These are phyloP conservation scores for Fonsecaea monophora DNA, from an alignment of 2,329 filamentous ascomycete genomes.

Conservation along the genomic window DNA sequence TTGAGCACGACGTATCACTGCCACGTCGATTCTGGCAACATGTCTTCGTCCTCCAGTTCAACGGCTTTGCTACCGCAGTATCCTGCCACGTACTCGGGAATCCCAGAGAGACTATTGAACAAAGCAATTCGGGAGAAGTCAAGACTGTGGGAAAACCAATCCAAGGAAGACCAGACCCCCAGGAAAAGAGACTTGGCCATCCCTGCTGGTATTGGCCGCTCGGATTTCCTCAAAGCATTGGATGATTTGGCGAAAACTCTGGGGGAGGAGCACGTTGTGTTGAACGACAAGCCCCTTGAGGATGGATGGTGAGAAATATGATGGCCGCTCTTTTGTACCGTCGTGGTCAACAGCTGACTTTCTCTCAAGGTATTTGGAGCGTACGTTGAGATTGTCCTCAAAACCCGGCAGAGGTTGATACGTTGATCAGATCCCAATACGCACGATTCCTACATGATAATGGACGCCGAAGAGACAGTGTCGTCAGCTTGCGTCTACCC, in stretches of 20 bases:
- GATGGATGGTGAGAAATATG: conserved; percentile 49
- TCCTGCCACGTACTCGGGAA: conserved; percentile 13
- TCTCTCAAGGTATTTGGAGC: background rate
- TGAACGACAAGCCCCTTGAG: conserved; percentile 39
- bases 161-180: conserved; percentile 9
- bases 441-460: conserved; percentile 53
- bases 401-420: conserved; percentile 12
- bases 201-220: conserved; percentile 23
- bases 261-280: conserved; percentile 36
- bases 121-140: conserved; percentile 14
- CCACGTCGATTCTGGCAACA: background rate
- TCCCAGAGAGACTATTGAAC: conserved; percentile 17
- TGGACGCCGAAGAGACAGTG: conserved; percentile 53
- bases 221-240: conserved; percentile 33
- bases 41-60: conserved; percentile 1
- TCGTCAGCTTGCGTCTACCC: conserved; percentile 52
- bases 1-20: background rate
- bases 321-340: background rate
- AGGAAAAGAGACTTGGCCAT: conserved; percentile 16
- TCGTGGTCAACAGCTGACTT: background rate
- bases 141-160: conserved; percentile 8
- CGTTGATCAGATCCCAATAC: conserved; percentile 42
- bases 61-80: conserved; percentile 1
- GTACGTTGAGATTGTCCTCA: background rate
- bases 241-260: conserved; percentile 31